Evolutionary conservation across 2,329 filamentous ascomycete species (phyloP), one percentile per base, ranked within the genome.

Genomic region (Xylariaceae sp.): DNA sequence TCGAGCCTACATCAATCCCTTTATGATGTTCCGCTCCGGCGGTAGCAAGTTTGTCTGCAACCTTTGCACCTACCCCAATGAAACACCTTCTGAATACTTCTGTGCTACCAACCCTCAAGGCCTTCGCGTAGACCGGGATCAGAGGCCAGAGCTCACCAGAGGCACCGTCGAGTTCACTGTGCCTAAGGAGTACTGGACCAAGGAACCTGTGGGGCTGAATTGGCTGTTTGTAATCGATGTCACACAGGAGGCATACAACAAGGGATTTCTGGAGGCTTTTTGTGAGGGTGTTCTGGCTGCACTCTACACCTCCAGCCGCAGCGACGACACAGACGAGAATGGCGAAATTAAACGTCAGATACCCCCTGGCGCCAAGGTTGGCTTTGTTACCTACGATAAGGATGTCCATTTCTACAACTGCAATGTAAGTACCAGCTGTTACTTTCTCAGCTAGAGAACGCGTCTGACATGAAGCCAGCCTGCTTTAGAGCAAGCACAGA

Each of bases 361-460:
- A 61, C 89, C 94, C 0, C 74, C 81, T 46, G 90, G 90, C 11
- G 83, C 89, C 43, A 96, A 90, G 72, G 84, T 99, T 53, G 94
- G 92, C 44, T 96, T 99, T 66, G 85, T 97, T 55, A 96, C 94
- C 1, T 99, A 87, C 67, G 94, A 99, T 73, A 92, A 90, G 69
- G 90, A 96, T 62, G 87, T 99, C 52, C 94, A 99, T 66, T 99
- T 97, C 68, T 99, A 97, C 75, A 97, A 97, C 64, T 83, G 96
- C 61, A 90, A 85, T 63, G 84, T 89, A 74, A 73, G 85, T 32
- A 45, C 18, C 15, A 36, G 4, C 22, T 27, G 7, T 6, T 11
- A 31, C 7, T 5, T 14, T 39, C 19, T 44, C 9, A 11, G 11
- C 14, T 6, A 9, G 12, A 42, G 33, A 17, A 6, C 14, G 22